phyloP scores from a whole-genome alignment of 129 eudicot genomes.

The Flaveria linearis region DNA sequence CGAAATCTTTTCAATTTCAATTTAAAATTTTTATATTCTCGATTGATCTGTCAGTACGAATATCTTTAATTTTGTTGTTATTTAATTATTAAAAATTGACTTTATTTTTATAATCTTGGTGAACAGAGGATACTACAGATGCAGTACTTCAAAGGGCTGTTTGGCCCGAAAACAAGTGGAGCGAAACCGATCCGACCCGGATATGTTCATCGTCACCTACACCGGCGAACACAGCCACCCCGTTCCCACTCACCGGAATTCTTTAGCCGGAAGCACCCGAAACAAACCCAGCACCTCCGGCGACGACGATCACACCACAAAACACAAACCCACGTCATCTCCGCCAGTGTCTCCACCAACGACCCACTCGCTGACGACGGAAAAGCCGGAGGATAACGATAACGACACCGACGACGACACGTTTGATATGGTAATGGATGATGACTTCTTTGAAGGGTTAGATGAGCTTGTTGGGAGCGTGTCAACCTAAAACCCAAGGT shows the following conservation, averaged over 20 bases:
- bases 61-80: not conserved
- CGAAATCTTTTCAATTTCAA: not conserved
- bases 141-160: conserved; percentile 97
- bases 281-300: conserved; percentile 56
- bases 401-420: conserved; percentile 40
- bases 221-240: conserved; percentile 98
- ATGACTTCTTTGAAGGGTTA: conserved; percentile 79
- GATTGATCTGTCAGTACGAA: not conserved
- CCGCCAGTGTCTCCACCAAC: conserved; percentile 57
- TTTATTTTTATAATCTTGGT: conserved; percentile 1
- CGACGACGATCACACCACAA: conserved; percentile 34
- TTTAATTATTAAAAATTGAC: not conserved
- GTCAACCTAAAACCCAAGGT: not conserved
- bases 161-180: conserved; percentile 98
- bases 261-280: conserved; percentile 94
- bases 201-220: conserved; percentile 87
- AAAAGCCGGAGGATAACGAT: conserved; percentile 47
- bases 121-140: conserved; percentile 92
- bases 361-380: conserved; percentile 60
- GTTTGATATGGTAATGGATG: conserved; percentile 60
- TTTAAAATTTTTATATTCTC: not conserved
- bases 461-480: conserved; percentile 65
- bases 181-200: conserved; percentile 95
- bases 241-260: conserved; percentile 92
- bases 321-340: conserved; percentile 45